phyloP scores from a whole-genome alignment of 139 green algal genomes.

The Chlamydomonas sphaeroides region DNA sequence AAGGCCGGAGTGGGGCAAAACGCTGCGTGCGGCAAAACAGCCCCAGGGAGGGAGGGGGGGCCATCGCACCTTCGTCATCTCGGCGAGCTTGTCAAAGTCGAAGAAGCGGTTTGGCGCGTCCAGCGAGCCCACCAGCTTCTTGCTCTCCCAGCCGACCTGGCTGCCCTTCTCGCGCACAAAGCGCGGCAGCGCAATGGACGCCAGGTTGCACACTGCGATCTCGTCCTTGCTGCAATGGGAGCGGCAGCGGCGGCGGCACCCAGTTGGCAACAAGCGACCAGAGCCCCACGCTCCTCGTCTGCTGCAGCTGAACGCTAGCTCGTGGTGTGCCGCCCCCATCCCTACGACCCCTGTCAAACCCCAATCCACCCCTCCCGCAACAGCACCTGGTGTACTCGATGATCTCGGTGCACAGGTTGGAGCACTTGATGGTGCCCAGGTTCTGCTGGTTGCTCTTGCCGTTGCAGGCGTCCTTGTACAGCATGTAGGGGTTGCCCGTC shows the following conservation, averaged over 20 bases:
- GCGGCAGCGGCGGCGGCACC: not conserved
- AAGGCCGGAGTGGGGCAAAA: too few species aligned
- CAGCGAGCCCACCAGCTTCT: slow-evolving; percentile 89
- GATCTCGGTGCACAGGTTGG: slow-evolving; percentile 99
- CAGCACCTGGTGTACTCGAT: slow-evolving; percentile 94
- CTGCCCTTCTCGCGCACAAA: slow-evolving; percentile 67
- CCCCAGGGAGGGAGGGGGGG: too few species aligned
- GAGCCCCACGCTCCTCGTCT: not conserved
- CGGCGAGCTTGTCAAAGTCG: slow-evolving; percentile 87
- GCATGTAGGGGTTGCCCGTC: slow-evolving; percentile 99
- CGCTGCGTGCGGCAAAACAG: too few species aligned
- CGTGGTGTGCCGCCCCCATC: too few species aligned
- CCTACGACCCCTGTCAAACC: too few species aligned
- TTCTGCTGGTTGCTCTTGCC: slow-evolving; percentile 88
- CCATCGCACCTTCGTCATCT: slow-evolving; percentile 62
- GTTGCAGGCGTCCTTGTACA: slow-evolving; percentile 99
- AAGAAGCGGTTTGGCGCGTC: slow-evolving; percentile 81
- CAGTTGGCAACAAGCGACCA: not conserved
- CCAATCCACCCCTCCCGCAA: too few species aligned
- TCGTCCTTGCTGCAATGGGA: slow-evolving; percentile 73
- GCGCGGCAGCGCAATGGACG: slow-evolving; percentile 94
- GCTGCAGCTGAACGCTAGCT: too few species aligned
- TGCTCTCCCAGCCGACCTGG: slow-evolving; percentile 57
- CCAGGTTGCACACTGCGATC: slow-evolving; percentile 99
- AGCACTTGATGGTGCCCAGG: slow-evolving; percentile 98